Evolutionary conservation across 768 basidiomycete species (phyloP), one percentile per base, ranked within the genome.

Genomic region (Russula ochroleuca): DNA sequence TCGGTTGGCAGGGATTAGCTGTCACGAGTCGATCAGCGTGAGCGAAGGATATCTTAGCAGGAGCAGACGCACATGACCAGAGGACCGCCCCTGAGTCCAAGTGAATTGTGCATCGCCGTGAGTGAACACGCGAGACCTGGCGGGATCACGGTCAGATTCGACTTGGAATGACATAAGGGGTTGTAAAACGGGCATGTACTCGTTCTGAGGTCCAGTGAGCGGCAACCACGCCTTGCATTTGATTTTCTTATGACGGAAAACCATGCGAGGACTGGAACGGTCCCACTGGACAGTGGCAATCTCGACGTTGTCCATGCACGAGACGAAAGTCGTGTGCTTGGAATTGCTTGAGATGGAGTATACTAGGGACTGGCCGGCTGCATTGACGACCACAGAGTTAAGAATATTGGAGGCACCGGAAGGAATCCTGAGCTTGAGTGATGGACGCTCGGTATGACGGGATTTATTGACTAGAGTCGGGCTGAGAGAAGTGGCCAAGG

Each of bases 201-300:
- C 40, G 5, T 50, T 52, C 1, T 57, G 50, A 33, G 50, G 57
- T 21, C 56, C 55, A 2, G 55, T 40, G 7, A 43, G 49, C 10
- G 40, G 40, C 40, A 63, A 23, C 62, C 62, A 63, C 3, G 51
- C 38, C 49, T 45, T 63, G 40, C 55, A 63, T 28, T 40, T 63
- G 6, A 35, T 10, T 40, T 52, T 63, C 56, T 58, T 25, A 8
- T 50, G 23, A 43, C 23, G 57, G 11, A 58, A 63, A 7, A 63
- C 50, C 56, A 58, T 52, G n/a, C 50, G 33, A 14, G 62, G 62
- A 25, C 50, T 63, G 5, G 41, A 25, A 25, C 37, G 62, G n/a
- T 58, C 33, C 62, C 62, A 63, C 3, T 63, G 25, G 33, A 63
- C 10, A 21, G 40, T 52, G 19, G 57, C 62, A 2, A 63, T 17